These are phyloP conservation scores for Camillea tinctor DNA, from an alignment of 2,329 filamentous ascomycete species.

Conservation along the genomic window DNA sequence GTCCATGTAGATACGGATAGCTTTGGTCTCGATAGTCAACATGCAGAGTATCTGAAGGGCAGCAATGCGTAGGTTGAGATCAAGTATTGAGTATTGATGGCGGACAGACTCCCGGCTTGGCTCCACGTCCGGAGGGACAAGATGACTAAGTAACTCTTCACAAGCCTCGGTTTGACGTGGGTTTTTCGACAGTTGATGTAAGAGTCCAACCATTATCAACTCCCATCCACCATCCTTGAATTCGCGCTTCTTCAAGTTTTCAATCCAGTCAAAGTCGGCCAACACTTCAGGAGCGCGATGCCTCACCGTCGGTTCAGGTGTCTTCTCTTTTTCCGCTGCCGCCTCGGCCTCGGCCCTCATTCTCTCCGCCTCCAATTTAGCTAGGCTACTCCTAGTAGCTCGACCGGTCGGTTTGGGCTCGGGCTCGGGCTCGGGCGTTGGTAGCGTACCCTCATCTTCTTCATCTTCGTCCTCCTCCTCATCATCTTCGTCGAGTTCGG, in stretches of 20 bases:
- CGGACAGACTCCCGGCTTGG: slow-evolving; percentile 73
- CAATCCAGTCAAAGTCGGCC: slow-evolving; percentile 76
- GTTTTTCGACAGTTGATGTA: slow-evolving; percentile 80
- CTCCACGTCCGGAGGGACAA: slow-evolving; percentile 77
- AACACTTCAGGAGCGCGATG: slow-evolving; percentile 78
- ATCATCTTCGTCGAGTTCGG: slow-evolving; percentile 70
- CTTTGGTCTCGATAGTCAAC: slow-evolving; percentile 81
- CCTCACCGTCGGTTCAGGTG: slow-evolving; percentile 46
- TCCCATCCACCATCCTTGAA: slow-evolving; percentile 91
- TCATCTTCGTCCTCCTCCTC: slow-evolving; percentile 64
- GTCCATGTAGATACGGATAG: slow-evolving; percentile 84
- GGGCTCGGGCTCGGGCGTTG: slow-evolving; percentile 68
- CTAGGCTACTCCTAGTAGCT: slow-evolving; percentile 81
- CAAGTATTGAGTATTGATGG: slow-evolving; percentile 69
- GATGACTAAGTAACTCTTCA: slow-evolving; percentile 73
- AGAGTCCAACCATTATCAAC: slow-evolving; percentile 78
- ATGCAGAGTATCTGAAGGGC: slow-evolving; percentile 84
- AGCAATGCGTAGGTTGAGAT: slow-evolving; percentile 79
- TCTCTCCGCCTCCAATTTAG: slow-evolving; percentile 74
- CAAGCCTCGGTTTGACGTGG: slow-evolving; percentile 69
- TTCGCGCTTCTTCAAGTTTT: slow-evolving; percentile 77
- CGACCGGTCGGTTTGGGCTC: slow-evolving; percentile 64
- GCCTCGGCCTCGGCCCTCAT: slow-evolving; percentile 57
- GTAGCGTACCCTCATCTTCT: slow-evolving; percentile 50
- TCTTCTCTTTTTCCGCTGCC: slow-evolving; percentile 49